phyloP scores from a whole-genome alignment of 345 rosid species.

The Syzygium aromaticum region DNA sequence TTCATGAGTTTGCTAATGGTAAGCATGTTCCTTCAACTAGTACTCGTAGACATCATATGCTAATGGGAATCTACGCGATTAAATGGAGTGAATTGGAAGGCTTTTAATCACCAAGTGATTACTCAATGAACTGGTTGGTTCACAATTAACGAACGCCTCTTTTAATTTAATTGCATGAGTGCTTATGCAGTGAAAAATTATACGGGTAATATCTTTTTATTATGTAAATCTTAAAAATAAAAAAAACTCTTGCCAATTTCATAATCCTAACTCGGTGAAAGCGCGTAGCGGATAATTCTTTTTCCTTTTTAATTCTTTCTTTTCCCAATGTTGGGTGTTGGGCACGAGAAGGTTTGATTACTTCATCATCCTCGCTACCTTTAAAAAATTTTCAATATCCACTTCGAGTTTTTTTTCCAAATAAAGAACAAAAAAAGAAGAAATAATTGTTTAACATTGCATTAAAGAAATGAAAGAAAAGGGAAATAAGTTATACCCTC shows the following conservation, averaged over 20 bases:
- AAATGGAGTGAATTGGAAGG: neutral
- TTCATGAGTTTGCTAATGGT: neutral
- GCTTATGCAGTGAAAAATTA: neutral
- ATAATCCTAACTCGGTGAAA: neutral
- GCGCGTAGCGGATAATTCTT: neutral
- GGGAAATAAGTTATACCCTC: neutral
- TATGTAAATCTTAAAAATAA: neutral
- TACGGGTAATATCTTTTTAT: neutral
- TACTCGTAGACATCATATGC: neutral
- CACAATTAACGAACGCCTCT: neutral
- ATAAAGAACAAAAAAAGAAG: neutral
- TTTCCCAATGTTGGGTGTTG: neutral
- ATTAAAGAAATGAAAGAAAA: neutral
- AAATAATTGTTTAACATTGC: neutral
- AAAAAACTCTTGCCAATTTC: neutral
- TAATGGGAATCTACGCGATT: neutral
- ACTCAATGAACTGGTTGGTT: neutral
- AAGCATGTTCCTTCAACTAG: neutral
- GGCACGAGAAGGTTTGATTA: neutral
- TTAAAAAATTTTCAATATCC: neutral
- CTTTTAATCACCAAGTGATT: neutral
- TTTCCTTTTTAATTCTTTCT: neutral
- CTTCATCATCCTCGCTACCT: neutral
- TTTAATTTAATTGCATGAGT: neutral
- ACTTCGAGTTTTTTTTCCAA: neutral